These are phyloP conservation scores for Elongisporangium senticosum DNA, from an alignment of 352 stramenopile genomes.

Conservation along the genomic window DNA sequence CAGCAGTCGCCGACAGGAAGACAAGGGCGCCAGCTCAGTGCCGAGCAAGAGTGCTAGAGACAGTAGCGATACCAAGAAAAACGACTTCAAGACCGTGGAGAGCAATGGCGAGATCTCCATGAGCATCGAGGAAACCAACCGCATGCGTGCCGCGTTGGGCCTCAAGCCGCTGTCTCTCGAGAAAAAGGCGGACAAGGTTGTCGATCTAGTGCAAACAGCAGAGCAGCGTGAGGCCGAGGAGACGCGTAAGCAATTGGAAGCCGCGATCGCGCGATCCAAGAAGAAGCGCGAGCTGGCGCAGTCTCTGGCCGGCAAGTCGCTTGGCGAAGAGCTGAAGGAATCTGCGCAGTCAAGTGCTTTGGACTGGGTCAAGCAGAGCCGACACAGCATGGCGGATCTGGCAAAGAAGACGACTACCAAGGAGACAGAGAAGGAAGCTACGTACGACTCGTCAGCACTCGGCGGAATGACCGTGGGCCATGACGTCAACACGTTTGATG, in stretches of 20 bases:
- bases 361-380: conserved; percentile 67
- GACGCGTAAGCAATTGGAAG: conserved; percentile 40
- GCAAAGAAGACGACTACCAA: conserved; percentile 7
- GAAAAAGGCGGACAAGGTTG: conserved; percentile 43
- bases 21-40: background rate
- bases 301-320: conserved; percentile 64
- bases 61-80: background rate
- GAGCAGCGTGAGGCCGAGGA: conserved; percentile 47
- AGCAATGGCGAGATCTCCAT: conserved; percentile 80
- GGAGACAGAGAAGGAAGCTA: conserved; percentile 9
- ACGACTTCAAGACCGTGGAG: conserved; percentile 28
- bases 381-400: conserved; percentile 1
- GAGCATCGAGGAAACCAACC: conserved; percentile 82
- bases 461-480: conserved; percentile 90
- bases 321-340: conserved; percentile 64
- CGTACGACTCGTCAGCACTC: conserved; percentile 72
- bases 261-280: conserved; percentile 55
- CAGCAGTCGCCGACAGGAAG: background rate
- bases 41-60: background rate
- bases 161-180: conserved; percentile 66
- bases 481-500: conserved; percentile 79
- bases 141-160: conserved; percentile 54
- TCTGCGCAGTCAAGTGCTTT: conserved; percentile 27
- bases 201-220: conserved; percentile 64
- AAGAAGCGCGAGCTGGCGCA: conserved; percentile 65